Conservation (phyloP, 805 yeast species). For the Grigorovia transvaalensis region DNA sequence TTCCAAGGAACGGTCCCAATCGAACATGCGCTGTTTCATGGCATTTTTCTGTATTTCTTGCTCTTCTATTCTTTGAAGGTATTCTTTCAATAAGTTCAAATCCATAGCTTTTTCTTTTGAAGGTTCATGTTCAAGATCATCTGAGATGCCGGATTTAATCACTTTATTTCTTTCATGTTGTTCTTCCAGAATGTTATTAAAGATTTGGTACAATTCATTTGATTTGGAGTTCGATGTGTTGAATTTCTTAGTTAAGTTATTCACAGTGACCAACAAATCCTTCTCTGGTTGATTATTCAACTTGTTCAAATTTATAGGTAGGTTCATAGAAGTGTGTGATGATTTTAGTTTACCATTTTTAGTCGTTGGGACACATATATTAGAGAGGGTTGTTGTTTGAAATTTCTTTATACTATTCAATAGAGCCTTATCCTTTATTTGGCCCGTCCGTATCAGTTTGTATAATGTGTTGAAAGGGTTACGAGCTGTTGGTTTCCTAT, state of each 20-base stretch:
- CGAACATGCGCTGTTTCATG: constrained; percentile 13
- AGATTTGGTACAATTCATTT: constrained; percentile 7
- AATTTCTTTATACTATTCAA: not conserved
- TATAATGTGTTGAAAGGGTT: not conserved
- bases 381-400: not conserved
- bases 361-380: not conserved
- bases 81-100: not conserved
- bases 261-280: not conserved
- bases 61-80: constrained; percentile 14
- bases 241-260: constrained; percentile 1
- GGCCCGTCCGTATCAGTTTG: not conserved
- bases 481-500: not conserved
- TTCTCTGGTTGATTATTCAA: not conserved
- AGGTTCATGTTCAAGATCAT: not conserved
- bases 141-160: not conserved
- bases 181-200: constrained; percentile 7
- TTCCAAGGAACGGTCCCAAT: constrained; percentile 15
- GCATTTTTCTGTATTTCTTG: constrained; percentile 13
- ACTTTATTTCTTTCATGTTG: constrained; percentile 2
- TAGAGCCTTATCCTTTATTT: not conserved
- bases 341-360: not conserved
- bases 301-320: not conserved
- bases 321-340: not conserved
- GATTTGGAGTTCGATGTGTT: not conserved
- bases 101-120: not conserved